A percentile compares a stretch with the other conserved stretches of the same genome.
phyloP scores from a whole-genome alignment of 306 rosid species.

The Vigna trinervia region DNA sequence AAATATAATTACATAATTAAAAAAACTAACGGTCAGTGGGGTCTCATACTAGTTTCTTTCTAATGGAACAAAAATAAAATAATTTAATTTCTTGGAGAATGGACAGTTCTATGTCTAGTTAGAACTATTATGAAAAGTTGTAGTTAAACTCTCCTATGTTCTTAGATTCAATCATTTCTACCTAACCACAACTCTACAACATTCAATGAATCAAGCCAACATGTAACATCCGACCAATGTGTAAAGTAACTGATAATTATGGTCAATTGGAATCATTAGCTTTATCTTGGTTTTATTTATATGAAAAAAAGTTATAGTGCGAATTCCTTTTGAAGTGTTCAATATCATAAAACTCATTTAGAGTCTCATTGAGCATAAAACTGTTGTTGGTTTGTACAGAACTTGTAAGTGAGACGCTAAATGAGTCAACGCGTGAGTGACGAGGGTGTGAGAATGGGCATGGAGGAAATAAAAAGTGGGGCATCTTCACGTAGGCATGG shows the following conservation, averaged over 20 bases:
- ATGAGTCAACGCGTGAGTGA: conserved; percentile 47
- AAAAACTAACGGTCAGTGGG: no score
- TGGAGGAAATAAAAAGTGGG: conserved; percentile 42
- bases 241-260: neutral
- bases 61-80: neutral
- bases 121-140: neutral
- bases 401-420: neutral
- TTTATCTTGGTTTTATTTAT: conserved; percentile 24
- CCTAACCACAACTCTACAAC: neutral
- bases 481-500: neutral
- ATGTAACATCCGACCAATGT: neutral
- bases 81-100: neutral
- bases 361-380: no score
- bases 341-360: no score
- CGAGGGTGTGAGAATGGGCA: neutral
- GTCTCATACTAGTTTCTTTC: neutral
- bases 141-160: conserved; percentile 8
- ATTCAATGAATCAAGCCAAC: conserved; percentile 1
- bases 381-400: no score
- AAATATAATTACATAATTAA: no score
- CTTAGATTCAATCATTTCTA: neutral
- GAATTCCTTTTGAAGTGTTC: no score
- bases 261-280: conserved; percentile 38
- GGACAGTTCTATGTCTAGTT: neutral
- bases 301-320: no score